phyloP scores from a whole-genome alignment of 2,329 filamentous ascomycete genomes.

The Albifimbria verrucaria region DNA sequence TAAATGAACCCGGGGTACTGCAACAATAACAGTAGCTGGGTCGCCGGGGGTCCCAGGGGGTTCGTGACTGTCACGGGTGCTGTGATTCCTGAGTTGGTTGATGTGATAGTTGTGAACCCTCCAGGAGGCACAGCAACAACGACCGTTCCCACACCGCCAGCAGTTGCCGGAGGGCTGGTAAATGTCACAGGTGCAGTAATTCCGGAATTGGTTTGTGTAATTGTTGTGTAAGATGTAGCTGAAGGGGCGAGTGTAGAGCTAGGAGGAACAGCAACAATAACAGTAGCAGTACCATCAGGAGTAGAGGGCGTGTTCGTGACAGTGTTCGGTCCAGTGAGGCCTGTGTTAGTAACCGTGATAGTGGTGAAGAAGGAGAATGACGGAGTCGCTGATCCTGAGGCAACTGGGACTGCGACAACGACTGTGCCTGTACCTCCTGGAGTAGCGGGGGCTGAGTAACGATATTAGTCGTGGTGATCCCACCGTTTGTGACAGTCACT shows the following conservation, averaged over 20 bases:
- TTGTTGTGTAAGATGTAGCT: background rate
- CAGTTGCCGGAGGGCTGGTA: background rate
- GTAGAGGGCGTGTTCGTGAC: background rate
- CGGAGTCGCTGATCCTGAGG: background rate
- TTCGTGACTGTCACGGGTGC: background rate
- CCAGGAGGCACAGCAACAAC: background rate
- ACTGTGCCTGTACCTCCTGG: background rate
- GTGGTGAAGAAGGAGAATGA: background rate
- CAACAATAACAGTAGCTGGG: background rate
- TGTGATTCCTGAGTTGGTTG: background rate
- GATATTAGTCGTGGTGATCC: background rate
- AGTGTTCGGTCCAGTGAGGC: background rate
- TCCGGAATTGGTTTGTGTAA: background rate
- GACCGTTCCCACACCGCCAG: background rate
- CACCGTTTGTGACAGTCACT: background rate
- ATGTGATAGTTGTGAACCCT: background rate
- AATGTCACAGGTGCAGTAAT: background rate
- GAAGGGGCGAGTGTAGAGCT: background rate
- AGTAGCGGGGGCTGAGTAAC: background rate
- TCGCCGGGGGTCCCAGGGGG: background rate
- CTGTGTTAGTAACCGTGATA: background rate
- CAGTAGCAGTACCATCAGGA: background rate
- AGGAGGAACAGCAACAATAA: conserved; percentile 1
- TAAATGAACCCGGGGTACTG: background rate
- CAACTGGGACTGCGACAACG: background rate